Evolutionary conservation across 345 rosid genomes (phyloP).

Genomic region (Cardamine chenopodiifolia): DNA sequence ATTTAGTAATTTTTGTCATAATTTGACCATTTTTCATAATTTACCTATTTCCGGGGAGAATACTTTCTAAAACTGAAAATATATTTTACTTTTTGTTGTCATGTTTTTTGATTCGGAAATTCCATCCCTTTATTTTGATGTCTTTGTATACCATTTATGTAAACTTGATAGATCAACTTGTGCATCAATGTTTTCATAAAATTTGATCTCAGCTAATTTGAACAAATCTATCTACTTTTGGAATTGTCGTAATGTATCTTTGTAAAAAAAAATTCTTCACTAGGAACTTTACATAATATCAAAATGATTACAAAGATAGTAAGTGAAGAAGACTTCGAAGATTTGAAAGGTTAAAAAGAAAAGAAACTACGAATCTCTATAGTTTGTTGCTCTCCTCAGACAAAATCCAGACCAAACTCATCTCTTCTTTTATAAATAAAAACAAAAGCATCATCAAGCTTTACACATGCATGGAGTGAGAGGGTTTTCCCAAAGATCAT

Average conservation of each 20-base stretch:
- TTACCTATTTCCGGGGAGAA: too few species aligned
- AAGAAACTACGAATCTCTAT: conserved; percentile 36
- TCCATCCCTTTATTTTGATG: too few species aligned
- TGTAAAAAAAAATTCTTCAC: conserved; percentile 6
- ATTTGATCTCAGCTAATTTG: neutral
- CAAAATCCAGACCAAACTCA: conserved; percentile 41
- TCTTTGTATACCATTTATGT: too few species aligned
- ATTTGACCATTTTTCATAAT: too few species aligned
- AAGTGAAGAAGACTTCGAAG: conserved; percentile 10
- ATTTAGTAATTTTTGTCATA: too few species aligned
- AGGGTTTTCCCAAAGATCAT: conserved; percentile 99
- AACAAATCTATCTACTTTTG: neutral
- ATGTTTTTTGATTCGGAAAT: too few species aligned
- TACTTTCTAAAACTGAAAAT: too few species aligned
- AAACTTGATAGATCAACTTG: too few species aligned
- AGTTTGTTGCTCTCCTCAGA: conserved; percentile 36
- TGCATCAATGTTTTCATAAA: neutral
- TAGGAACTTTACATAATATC: conserved; percentile 42
- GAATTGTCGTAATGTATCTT: neutral
- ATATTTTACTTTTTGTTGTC: too few species aligned
- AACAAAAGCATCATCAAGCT: conserved; percentile 61
- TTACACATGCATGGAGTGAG: conserved; percentile 99
- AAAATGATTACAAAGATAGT: conserved; percentile 40
- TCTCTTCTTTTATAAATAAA: conserved; percentile 14
- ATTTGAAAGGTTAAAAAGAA: conserved; percentile 7